Percentiles rank a stretch among this genome's conserved stretches.
Evolutionary conservation across 371 early-diverging fungal species (phyloP).

Genomic region (Capniomyces stellatus): DNA sequence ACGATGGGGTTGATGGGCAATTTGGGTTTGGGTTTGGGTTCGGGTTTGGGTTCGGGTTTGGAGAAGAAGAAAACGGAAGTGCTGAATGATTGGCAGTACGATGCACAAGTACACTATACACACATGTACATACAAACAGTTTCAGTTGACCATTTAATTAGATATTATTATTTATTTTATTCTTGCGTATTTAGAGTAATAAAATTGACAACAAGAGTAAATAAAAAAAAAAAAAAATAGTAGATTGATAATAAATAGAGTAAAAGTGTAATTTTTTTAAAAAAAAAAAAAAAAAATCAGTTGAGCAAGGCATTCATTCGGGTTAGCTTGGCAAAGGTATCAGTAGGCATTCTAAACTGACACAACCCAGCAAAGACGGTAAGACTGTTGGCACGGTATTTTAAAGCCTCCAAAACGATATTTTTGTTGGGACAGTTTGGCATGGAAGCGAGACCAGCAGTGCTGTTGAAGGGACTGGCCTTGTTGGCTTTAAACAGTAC

Average conservation of each 20-base stretch:
- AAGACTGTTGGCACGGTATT: constrained; percentile 34
- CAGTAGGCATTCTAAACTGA: constrained; percentile 64
- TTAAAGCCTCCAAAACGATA: constrained; percentile 11
- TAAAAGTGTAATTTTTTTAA: too few species aligned
- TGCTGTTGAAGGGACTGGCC: constrained; percentile 26
- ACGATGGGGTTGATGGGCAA: too few species aligned
- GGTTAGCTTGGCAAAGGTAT: constrained; percentile 55
- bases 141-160: too few species aligned
- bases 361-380: constrained; percentile 65
- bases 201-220: not conserved
- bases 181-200: not conserved
- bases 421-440: constrained; percentile 12
- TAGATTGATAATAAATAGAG: not conserved
- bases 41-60: too few species aligned
- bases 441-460: not conserved
- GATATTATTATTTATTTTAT: too few species aligned
- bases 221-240: not conserved
- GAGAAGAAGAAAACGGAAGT: too few species aligned
- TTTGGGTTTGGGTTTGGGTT: too few species aligned
- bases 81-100: too few species aligned
- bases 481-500: constrained; percentile 31
- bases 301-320: constrained; percentile 48
- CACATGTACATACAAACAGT: too few species aligned
- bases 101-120: too few species aligned
- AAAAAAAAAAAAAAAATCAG: constrained; percentile 8